phyloP scores from a whole-genome alignment of 169 alveolate genomes.

The Cryptosporidium canis region DNA sequence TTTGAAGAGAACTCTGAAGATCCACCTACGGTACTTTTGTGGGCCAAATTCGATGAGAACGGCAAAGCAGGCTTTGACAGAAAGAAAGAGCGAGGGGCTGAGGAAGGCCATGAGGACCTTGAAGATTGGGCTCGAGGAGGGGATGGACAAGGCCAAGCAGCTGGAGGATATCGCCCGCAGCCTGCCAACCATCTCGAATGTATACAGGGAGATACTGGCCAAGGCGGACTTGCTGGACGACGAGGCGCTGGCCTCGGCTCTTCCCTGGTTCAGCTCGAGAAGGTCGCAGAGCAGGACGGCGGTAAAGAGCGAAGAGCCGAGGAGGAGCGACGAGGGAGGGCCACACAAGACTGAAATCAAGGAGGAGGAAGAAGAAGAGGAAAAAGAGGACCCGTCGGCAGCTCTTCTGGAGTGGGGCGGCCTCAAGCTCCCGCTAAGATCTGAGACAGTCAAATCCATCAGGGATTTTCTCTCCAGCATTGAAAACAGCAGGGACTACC shows the following conservation, averaged over 20 bases:
- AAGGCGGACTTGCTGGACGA: conserved; percentile 70
- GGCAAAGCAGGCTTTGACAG: conserved; percentile 85
- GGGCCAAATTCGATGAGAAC: conserved; percentile 91
- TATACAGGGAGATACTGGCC: conserved; percentile 70
- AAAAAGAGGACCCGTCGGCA: neutral
- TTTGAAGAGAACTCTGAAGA: conserved; percentile 80
- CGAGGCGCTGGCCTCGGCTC: conserved; percentile 12
- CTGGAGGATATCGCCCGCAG: conserved; percentile 56
- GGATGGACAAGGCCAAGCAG: conserved; percentile 47
- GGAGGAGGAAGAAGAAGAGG: neutral
- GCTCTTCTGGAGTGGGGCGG: conserved; percentile 58
- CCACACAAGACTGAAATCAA: neutral
- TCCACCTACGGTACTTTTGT: conserved; percentile 88
- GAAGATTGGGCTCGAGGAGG: conserved; percentile 74
- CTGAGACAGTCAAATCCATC: conserved; percentile 17
- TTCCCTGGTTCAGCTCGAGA: conserved; percentile 54
- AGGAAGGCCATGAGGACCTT: conserved; percentile 81
- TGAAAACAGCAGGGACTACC: conserved; percentile 12
- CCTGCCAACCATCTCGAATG: conserved; percentile 47
- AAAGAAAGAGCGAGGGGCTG: conserved; percentile 79
- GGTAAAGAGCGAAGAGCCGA: neutral
- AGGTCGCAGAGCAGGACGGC: neutral
- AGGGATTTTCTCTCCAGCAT: conserved; percentile 24
- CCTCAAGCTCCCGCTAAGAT: conserved; percentile 18
- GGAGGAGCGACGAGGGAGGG: neutral